phyloP scores from a whole-genome alignment of 164 flowering plant genomes.

The Macadamia integrifolia region DNA sequence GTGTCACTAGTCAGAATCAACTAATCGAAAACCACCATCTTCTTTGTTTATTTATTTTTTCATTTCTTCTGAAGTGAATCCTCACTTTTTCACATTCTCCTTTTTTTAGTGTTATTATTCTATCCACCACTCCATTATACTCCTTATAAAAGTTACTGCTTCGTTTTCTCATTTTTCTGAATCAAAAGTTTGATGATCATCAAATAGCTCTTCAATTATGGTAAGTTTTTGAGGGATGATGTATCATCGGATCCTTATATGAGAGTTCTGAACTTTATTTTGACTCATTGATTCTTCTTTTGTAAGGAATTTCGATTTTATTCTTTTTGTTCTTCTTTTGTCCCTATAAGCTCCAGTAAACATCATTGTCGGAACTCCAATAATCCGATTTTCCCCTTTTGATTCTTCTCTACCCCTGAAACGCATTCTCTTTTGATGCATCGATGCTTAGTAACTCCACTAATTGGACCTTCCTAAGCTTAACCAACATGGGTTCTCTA shows the following conservation, averaged over 20 bases:
- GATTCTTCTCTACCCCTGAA: too few species aligned
- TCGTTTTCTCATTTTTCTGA: neutral
- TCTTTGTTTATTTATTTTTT: too few species aligned
- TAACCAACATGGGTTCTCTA: too few species aligned
- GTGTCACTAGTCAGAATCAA: too few species aligned
- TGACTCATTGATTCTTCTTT: neutral
- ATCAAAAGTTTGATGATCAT: slow-evolving; percentile 28
- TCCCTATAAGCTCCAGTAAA: slow-evolving; percentile 70
- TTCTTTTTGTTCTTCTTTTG: slow-evolving; percentile 8
- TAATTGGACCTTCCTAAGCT: too few species aligned
- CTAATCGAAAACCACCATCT: too few species aligned
- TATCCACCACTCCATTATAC: slow-evolving; percentile 19
- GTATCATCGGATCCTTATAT: neutral
- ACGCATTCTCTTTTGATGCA: too few species aligned
- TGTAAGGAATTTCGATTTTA: neutral
- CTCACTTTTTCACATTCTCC: slow-evolving; percentile 19
- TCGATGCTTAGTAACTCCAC: too few species aligned
- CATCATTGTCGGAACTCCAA: slow-evolving; percentile 44
- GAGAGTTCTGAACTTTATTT: neutral
- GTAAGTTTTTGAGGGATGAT: slow-evolving; percentile 21
- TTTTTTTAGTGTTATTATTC: slow-evolving; percentile 12
- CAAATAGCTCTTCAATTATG: slow-evolving; percentile 26
- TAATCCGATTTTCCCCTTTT: too few species aligned
- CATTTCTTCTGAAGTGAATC: slow-evolving; percentile 14
- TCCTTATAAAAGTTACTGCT: slow-evolving; percentile 9